Percentiles rank a stretch among this genome's conserved stretches.
Evolutionary conservation across 2,329 filamentous ascomycete species (phyloP).

Genomic region (Xylogone sp.): DNA sequence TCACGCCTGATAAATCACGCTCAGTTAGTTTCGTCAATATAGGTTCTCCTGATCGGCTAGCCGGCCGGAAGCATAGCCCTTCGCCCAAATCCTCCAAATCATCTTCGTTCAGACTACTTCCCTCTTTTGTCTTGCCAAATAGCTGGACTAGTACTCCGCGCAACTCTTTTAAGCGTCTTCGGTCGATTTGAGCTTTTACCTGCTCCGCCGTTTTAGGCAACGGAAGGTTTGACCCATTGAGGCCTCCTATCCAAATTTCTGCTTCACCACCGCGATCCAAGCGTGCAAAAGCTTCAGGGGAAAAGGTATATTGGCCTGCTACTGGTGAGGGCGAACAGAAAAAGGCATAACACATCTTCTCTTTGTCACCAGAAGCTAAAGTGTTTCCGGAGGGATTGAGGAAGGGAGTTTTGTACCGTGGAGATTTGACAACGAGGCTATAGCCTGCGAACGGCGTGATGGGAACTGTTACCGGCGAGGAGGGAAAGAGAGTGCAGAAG

Average conservation of each 20-base stretch:
- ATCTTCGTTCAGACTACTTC: slow-evolving; percentile 20
- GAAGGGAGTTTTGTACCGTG: slow-evolving; percentile 37
- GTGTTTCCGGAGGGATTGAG: background rate
- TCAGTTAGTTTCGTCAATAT: slow-evolving; percentile 58
- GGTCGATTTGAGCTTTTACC: slow-evolving; percentile 35
- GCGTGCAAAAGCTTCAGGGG: slow-evolving; percentile 67
- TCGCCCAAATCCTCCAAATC: slow-evolving; percentile 61
- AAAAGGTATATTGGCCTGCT: slow-evolving; percentile 49
- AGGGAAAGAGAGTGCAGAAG: slow-evolving; percentile 62
- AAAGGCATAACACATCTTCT: slow-evolving; percentile 59
- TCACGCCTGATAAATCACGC: slow-evolving; percentile 45
- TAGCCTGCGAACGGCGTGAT: slow-evolving; percentile 65
- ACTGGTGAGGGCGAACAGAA: slow-evolving; percentile 51
- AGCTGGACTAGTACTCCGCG: slow-evolving; percentile 44
- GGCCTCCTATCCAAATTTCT: slow-evolving; percentile 64
- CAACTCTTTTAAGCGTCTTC: slow-evolving; percentile 44
- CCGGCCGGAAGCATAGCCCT: slow-evolving; percentile 70
- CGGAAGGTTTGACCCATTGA: slow-evolving; percentile 59
- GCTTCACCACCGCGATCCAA: slow-evolving; percentile 47
- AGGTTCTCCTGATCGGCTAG: slow-evolving; percentile 60
- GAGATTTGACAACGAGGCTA: slow-evolving; percentile 63
- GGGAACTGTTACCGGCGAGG: slow-evolving; percentile 47
- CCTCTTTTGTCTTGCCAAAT: slow-evolving; percentile 35
- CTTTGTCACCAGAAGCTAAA: slow-evolving; percentile 31
- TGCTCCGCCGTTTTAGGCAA: slow-evolving; percentile 55